Base-by-base conservation (phyloP, 169 alveolate species). In the Eimeria acervulina region DNA sequence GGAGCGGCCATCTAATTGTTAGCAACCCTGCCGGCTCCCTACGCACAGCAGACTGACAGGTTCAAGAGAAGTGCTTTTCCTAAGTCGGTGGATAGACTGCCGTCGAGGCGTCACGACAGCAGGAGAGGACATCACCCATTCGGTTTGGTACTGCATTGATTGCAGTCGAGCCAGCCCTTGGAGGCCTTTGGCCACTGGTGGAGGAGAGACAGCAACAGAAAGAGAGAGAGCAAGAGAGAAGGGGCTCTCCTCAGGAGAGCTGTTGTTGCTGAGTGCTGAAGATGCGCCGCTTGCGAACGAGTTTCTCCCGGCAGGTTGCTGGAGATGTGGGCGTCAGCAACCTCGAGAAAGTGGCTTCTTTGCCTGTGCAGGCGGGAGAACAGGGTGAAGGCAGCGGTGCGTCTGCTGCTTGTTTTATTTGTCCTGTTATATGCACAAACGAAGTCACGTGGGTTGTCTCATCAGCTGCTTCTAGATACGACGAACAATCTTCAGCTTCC, bases 321-420 rank as follows among this genome's bases (percentile, higher is more conserved):
- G 91, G 91, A 52, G 91, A 83, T 83, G 91, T 83, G 74, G 91
- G 91, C 40, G 91, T 83, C 51, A 83, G 91, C 72, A 83, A 83
- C 42, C 44, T 83, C 51, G 91, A 83, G 47, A 83, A 83, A 31
- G 91, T 83, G 26, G 70, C 91, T 10, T 83, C 91, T 28, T 38
- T 83, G 26, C 91, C 91, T 2, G 91, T 83, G 44, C 91, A 83
- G 70, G 91, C 91, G 42, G 70, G 72, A 23, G 91, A 52, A 38
- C 91, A 44, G 33, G 91, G 91, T 31, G 91, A 83, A 36, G 70
- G 51, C 52, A 83, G 72, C 33, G 91, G 91, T 83, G 72, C 68
- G 91, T 17, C 91, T 21, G 38, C 28, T 23, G 31, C 31, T 23
- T 17, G 21, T 72, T 72, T 28, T 23, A n/a, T 26, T 2, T 72